Base-by-base conservation (phyloP, 1,139 yeast species). In the Diutina catenulata region DNA sequence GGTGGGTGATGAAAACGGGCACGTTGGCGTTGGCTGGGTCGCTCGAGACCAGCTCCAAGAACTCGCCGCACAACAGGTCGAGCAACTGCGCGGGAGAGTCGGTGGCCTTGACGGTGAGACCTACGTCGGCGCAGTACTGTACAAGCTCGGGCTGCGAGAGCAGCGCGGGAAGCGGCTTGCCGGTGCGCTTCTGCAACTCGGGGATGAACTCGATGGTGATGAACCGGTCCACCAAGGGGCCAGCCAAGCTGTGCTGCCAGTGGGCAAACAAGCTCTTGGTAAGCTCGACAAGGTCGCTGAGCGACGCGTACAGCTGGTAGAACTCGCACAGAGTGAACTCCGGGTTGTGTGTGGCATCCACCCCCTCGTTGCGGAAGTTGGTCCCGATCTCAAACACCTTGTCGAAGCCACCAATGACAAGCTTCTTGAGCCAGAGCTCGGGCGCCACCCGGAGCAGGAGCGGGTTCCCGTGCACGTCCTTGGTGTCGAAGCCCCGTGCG, bases 321-420 rank as follows among this genome's bases (percentile, higher is more conserved):
- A 88, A 87, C 57, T 91, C 98, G 60, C 96, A 87, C 10, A 91
- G 76, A 13, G 95, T 80, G 52, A 88, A 91, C 56, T 91, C 98
- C 0, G 96, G 96, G 60, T 91, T 91, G 55, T 91, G 98, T 1
- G 95, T 84, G 41, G 79, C 70, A 54, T 91, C 97, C 36, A 88
- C 68, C 4, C 97, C 96, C 58, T 91, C 98, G 51, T 91, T 91
- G 45, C 98, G 66, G 55, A 88, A 91, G 37, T 72, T 78, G 40
- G 72, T 72, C 0, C 97, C 97, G 37, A 91, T 74, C 52, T 91
- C 98, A 57, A 76, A 91, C 5, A 91, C 78, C 47, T 71, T 74
- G 45, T 87, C 95, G 49, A 88, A 76, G 2, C 98, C 98, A 4
- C 83, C 68, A 32, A 88, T 76, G 2, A 87, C 72, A 41, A 91